Evolutionary conservation across 116 monocot species (phyloP), one percentile per base, ranked within the genome.

Genomic region (Posidonia oceanica): DNA sequence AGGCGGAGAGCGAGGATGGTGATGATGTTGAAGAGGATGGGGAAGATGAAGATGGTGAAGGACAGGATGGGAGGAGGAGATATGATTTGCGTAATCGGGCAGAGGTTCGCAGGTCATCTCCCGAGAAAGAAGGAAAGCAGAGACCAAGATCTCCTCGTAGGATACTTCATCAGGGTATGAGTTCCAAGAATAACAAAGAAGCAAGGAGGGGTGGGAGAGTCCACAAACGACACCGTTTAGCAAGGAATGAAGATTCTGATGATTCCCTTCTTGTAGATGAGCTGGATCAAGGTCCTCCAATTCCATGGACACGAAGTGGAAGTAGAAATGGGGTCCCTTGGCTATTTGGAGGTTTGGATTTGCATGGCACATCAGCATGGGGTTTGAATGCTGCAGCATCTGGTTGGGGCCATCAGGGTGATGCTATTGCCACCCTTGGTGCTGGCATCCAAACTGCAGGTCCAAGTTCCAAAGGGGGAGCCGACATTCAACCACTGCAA

Each of bases 211-310:
- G 85, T 29, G 85, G 87, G 14, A 85, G 87, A 69, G 80, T 87
- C 64, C 85, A 87, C 63, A 98, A 91, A 75, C 76, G 84, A 36
- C 83, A 87, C 75, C 83, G 85, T 14, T 74, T 90, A 14, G 69
- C 83, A 66, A 83, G 82, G 74, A 69, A 74, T 64, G 97, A 98
- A 53, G 93, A 98, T 79, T 98, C 97, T 67, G 97, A 98, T 80
- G 97, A 98, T 71, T 98, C 97, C 78, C 90, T 92, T 75, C 92
- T 93, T 76, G 97, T 98, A 55, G 89, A 92, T 84, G 97, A 98
- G 70, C 39, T 91, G 54, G 95, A 96, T 76, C 85, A 88, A 55
- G 88, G 95, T 23, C 95, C 91, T 53, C 70, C 76, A 57, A 74
- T 87, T 61, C 95, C 95, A 61, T 96, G 95, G 95, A 73, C 69